A percentile compares a stretch with the other conserved stretches of the same genome.
Conservation (phyloP, 2,329 filamentous ascomycete species). For the Dothistroma pini region DNA sequence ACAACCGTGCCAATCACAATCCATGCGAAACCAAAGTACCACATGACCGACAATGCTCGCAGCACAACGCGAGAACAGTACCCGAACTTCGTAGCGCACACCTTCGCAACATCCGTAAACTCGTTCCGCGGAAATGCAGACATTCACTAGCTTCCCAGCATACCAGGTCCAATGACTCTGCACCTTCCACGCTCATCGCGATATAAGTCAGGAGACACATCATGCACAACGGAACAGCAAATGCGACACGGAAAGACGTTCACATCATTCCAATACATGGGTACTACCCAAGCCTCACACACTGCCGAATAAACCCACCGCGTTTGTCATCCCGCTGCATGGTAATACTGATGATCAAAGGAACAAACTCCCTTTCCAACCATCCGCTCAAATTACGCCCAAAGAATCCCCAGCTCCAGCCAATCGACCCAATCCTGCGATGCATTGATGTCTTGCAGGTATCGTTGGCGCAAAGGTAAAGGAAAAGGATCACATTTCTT, state of each 20-base stretch:
- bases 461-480: neutral
- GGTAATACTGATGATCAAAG: neutral
- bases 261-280: neutral
- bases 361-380: neutral
- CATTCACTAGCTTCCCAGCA: neutral
- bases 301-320: neutral
- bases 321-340: neutral
- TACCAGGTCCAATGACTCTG: neutral
- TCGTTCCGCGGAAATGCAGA: neutral
- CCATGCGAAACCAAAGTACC: too few species aligned
- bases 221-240: neutral
- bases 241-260: neutral
- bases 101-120: neutral
- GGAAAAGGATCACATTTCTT: neutral
- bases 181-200: neutral
- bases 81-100: neutral
- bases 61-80: neutral
- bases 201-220: neutral
- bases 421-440: neutral
- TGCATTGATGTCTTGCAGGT: constrained; percentile 1
- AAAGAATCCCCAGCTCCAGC: neutral
- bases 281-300: neutral
- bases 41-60: too few species aligned
- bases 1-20: too few species aligned
- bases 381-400: neutral